Conservation (phyloP, 2,329 filamentous ascomycete genomes). For the Colletotrichum liaoningense region DNA sequence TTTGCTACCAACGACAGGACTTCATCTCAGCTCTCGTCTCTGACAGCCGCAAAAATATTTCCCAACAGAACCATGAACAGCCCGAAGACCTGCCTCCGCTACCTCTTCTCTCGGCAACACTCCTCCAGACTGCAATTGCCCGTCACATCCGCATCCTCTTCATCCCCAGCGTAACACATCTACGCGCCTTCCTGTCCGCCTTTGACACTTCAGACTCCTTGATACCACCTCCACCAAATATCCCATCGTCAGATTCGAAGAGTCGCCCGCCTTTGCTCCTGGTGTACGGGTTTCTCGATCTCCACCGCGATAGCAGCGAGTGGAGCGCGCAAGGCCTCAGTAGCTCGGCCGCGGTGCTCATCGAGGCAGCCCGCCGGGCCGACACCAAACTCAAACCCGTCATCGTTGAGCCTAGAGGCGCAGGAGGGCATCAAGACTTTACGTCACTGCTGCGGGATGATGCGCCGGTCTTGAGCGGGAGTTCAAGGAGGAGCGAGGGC, state of each 20-base stretch:
- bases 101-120: conserved; percentile 68
- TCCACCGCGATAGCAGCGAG: conserved; percentile 76
- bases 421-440: conserved; percentile 43
- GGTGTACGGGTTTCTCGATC: conserved; percentile 72
- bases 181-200: conserved; percentile 80
- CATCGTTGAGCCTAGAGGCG: conserved; percentile 57
- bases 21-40: conserved; percentile 71
- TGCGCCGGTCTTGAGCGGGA: conserved; percentile 72
- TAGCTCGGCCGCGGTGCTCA: conserved; percentile 69
- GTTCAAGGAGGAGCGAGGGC: conserved; percentile 61
- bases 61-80: not conserved
- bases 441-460: conserved; percentile 59
- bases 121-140: conserved; percentile 76
- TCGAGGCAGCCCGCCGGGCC: conserved; percentile 67
- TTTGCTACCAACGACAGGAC: conserved; percentile 73
- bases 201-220: conserved; percentile 54
- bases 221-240: conserved; percentile 50
- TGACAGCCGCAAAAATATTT: conserved; percentile 49
- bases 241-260: conserved; percentile 23
- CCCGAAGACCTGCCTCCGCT: not conserved
- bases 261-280: conserved; percentile 59
- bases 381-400: conserved; percentile 53
- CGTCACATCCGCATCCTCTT: conserved; percentile 78
- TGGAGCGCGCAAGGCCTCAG: conserved; percentile 81
- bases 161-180: conserved; percentile 78